Evolutionary conservation across 257 asterid species (phyloP), one percentile per base, ranked within the genome.

Genomic region (Solanum sejunctum): DNA sequence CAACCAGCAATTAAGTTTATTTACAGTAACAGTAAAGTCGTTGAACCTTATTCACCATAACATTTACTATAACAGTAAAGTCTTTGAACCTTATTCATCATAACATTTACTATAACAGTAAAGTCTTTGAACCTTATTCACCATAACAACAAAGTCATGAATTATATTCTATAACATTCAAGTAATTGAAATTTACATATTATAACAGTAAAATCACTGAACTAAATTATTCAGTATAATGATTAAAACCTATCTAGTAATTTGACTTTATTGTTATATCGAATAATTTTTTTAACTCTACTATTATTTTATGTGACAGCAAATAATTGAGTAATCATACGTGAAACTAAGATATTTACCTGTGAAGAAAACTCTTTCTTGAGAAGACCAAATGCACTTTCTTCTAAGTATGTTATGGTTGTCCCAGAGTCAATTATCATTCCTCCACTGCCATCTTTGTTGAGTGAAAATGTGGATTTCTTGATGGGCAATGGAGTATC

Each of bases 351-450:
- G 41, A 9, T 13, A 18, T 1, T 43, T 77, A 77, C 82, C 82
- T 51, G 45, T 8, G 88, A 90, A 3, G 70, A 67, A 66, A 95
- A 93, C 80, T 90, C 99, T 28, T 91, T 87, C 83, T 91, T 93
- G 12, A 95, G 89, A 1, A 87, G 23, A 20, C 83, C 89, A 75
- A 91, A 94, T 7, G 92, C 93, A 8, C 84, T 86, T 86, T 88
- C 60, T 85, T 93, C 94, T 0, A 95, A 47, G 58, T 94, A 95
- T 0, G 98, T 92, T 23, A 95, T 91, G 2, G 99, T 95, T 1
- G 99, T 95, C 32, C 99, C 99, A 2, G 98, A 95, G 81, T 95
- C 99, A 26, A 95, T 92, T 21, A 95, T 95, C 91, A 93, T 64
- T n/a, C 99, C 98, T 1, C 99, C 98, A 13, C 83, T 86, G 32